Evolutionary conservation across 768 basidiomycete genomes (phyloP), one percentile per base, ranked within the genome.

Genomic region (Suillus ampliporus): DNA sequence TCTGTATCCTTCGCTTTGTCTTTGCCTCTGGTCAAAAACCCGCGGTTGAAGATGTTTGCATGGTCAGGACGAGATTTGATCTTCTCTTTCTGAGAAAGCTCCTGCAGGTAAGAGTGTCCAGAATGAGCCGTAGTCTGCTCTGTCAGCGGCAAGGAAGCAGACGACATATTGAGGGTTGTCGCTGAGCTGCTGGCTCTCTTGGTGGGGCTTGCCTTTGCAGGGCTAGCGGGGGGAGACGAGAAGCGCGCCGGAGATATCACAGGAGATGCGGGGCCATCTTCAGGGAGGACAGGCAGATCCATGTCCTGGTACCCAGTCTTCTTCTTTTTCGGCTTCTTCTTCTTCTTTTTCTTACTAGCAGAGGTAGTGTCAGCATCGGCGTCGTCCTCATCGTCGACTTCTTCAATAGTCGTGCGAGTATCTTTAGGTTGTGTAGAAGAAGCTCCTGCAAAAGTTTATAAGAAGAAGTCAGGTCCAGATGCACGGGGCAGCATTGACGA

Each of bases 291-390:
- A 8, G 71, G 69, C 11, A 15, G 64, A 17, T 67, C 64, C 23
- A 67, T 26, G 28, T 69, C 66, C n/a, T n/a, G n/a, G n/a, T n/a
- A n/a, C n/a, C n/a, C n/a, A 53, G 67, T 84, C 73, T 85, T 87
- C 75, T 89, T 91, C 72, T 91, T 92, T 79, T 89, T 91, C 23
- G 83, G 77, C 67, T 90, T 91, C 76, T 89, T 89, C 73, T 89
- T 89, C 75, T 91, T 90, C 73, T 90, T 91, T 79, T 91, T 91
- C 51, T 78, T 77, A n/a, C 65, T 70, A 2, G 80, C 75, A 1
- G 74, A 53, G 2, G 77, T 68, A 0, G 19, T n/a, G 2, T 40
- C 21, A 3, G 71, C 52, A 34, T 69, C 59, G 1, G 73, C 76
- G 5, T 82, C 83, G 38, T 86, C 89, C 69, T 89, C 90, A 54